Evolutionary conservation across 768 basidiomycete genomes (phyloP).

Genomic region (Clitopilus passeckerianus): DNA sequence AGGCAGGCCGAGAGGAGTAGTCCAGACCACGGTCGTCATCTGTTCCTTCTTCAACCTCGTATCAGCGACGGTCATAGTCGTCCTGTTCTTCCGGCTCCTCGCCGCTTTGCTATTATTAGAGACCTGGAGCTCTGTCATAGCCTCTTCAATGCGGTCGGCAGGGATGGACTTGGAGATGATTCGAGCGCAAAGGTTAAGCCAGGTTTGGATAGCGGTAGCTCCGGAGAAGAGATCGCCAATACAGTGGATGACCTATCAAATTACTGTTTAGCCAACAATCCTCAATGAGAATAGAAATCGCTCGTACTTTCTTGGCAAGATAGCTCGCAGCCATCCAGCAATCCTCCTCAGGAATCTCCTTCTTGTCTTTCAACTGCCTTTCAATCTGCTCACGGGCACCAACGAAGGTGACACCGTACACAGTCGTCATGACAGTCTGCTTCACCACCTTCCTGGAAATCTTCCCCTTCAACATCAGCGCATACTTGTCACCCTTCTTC

Average conservation of each 20-base stretch:
- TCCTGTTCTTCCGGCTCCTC: slow-evolving; percentile 4
- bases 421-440: slow-evolving; percentile 99
- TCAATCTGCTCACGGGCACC: slow-evolving; percentile 96
- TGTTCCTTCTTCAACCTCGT: slow-evolving; percentile 71
- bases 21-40: slow-evolving; percentile 97
- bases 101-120: neutral
- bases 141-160: slow-evolving; percentile 52
- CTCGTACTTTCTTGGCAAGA: slow-evolving; percentile 65
- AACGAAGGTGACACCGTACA: slow-evolving; percentile 95
- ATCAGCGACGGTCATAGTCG: slow-evolving; percentile 16
- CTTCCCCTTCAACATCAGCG: slow-evolving; percentile 65
- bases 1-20: slow-evolving; percentile 90
- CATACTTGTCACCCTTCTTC: slow-evolving; percentile 44
- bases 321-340: slow-evolving; percentile 74
- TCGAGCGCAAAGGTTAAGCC: slow-evolving; percentile 80
- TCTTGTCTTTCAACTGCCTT: slow-evolving; percentile 74
- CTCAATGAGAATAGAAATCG: neutral
- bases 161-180: slow-evolving; percentile 88
- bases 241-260: slow-evolving; percentile 55
- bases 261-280: neutral
- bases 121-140: slow-evolving; percentile 22
- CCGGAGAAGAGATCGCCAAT: slow-evolving; percentile 95
- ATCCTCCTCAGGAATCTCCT: slow-evolving; percentile 67
- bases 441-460: slow-evolving; percentile 94
- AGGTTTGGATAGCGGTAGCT: slow-evolving; percentile 86